Percentiles rank a stretch among this genome's conserved stretches.
phyloP scores from a whole-genome alignment of 2,329 filamentous ascomycete species.

The Fusarium tanahbumbuense region DNA sequence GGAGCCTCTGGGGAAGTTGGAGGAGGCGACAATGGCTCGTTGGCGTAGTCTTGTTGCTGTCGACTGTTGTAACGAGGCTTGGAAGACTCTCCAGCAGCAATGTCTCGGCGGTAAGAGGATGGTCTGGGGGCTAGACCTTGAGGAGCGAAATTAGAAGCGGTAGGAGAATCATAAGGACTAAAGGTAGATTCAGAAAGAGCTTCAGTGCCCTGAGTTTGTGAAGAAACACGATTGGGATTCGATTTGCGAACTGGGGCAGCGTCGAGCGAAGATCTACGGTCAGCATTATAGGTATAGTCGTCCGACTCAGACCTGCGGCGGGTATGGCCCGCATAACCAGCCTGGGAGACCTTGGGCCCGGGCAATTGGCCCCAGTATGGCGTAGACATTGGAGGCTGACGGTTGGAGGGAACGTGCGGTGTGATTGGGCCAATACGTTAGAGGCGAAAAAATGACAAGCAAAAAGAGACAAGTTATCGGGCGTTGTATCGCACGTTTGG shows the following conservation, averaged over 20 bases:
- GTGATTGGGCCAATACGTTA: conserved; percentile 45
- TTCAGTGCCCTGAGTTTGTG: conserved; percentile 67
- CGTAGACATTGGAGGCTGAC: conserved; percentile 56
- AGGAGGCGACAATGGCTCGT: conserved; percentile 53
- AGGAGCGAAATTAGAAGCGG: conserved; percentile 61
- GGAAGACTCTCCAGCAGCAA: conserved; percentile 55
- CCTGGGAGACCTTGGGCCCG: conserved; percentile 55
- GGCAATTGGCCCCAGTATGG: conserved; percentile 71
- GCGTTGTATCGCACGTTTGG: conserved; percentile 37
- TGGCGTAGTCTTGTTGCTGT: conserved; percentile 54
- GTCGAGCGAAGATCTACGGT: conserved; percentile 50
- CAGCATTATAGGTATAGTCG: conserved; percentile 47
- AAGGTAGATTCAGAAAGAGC: conserved; percentile 68
- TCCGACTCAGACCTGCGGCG: conserved; percentile 53
- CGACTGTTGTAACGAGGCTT: conserved; percentile 55
- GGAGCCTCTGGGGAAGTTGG: conserved; percentile 71
- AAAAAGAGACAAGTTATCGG: conserved; percentile 22
- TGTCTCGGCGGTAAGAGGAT: conserved; percentile 65
- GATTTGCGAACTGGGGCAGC: conserved; percentile 57
- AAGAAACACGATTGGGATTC: conserved; percentile 65
- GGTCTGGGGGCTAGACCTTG: conserved; percentile 69
- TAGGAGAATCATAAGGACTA: conserved; percentile 68
- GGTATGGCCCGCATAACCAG: conserved; percentile 43
- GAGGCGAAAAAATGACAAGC: conserved; percentile 17
- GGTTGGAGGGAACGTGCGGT: conserved; percentile 29